phyloP scores from a whole-genome alignment of 202 grass and related monocot species.

The Saccharum hybrid region DNA sequence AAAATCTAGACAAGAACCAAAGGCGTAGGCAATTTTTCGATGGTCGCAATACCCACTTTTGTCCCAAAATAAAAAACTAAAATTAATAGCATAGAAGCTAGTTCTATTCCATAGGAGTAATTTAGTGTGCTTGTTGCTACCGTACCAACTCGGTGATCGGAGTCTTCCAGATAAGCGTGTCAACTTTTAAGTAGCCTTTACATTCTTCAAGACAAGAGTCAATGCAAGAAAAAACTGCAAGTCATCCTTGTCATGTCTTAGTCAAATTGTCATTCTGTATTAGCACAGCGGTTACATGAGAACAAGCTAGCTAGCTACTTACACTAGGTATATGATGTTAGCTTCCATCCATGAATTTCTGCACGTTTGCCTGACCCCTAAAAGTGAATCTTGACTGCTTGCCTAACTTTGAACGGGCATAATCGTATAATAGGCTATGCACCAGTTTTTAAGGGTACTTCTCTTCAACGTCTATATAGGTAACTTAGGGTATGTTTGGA shows the following conservation, averaged over 20 bases:
- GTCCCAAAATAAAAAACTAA: background rate
- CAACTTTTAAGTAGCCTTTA: conserved; percentile 6
- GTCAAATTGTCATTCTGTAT: conserved; percentile 34
- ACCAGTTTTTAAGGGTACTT: background rate
- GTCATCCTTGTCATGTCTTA: conserved; percentile 24
- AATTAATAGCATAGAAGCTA: background rate
- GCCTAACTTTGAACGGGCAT: conserved; percentile 48
- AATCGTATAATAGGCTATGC: background rate
- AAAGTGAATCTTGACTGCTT: conserved; percentile 43
- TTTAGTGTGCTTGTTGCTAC: conserved; percentile 17
- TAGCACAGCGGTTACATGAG: conserved; percentile 8
- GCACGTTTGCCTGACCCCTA: conserved; percentile 37
- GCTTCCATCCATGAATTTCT: background rate
- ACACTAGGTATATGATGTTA: background rate
- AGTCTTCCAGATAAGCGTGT: background rate
- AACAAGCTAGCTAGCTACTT: conserved; percentile 9
- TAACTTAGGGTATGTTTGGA: background rate
- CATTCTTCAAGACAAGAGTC: conserved; percentile 31
- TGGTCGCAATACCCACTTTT: background rate
- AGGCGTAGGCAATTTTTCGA: background rate
- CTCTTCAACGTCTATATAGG: background rate
- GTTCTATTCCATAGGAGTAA: background rate
- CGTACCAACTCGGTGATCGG: background rate
- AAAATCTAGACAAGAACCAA: background rate
- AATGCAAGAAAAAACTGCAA: conserved; percentile 20